These are phyloP conservation scores for Saccharomycopsis sp. DNA, from an alignment of 805 yeast genomes.

Conservation along the genomic window DNA sequence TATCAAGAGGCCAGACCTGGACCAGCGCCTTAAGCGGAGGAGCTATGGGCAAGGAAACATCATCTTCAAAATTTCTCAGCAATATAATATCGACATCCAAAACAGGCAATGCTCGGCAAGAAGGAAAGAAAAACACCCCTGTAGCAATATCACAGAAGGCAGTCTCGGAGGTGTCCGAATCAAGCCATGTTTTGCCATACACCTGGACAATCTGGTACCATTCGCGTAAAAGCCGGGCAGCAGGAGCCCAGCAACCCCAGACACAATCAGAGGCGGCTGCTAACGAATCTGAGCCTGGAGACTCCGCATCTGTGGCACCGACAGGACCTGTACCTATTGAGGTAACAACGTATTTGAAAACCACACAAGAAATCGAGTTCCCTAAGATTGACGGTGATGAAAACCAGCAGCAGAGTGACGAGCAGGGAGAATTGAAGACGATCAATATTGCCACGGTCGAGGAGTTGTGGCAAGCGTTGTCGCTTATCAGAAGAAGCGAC, in stretches of 20 bases:
- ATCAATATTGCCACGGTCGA: slow-evolving; percentile 39
- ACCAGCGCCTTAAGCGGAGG: background rate
- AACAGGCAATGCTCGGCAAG: background rate
- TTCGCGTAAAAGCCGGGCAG: slow-evolving; percentile 9
- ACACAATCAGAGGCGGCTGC: background rate
- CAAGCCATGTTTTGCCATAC: slow-evolving; percentile 17
- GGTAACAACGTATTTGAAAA: slow-evolving; percentile 8
- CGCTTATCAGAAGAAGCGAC: slow-evolving; percentile 34
- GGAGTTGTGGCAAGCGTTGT: slow-evolving; percentile 44
- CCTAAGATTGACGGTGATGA: slow-evolving; percentile 8
- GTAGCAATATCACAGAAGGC: slow-evolving; percentile 2
- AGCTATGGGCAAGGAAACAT: background rate
- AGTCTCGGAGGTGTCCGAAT: slow-evolving; percentile 2
- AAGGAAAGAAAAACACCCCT: slow-evolving; percentile 3
- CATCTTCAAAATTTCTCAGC: background rate
- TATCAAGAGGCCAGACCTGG: background rate
- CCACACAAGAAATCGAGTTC: slow-evolving; percentile 16
- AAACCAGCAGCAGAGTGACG: background rate
- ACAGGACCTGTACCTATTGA: background rate
- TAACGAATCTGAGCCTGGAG: background rate
- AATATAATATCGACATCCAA: background rate
- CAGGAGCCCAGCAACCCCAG: background rate
- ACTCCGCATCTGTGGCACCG: slow-evolving; percentile 3
- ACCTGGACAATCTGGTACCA: slow-evolving; percentile 19
- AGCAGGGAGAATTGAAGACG: background rate